Evolutionary conservation across 176 grass and related monocot genomes (phyloP).

Genomic region (Metroxylon sagu): DNA sequence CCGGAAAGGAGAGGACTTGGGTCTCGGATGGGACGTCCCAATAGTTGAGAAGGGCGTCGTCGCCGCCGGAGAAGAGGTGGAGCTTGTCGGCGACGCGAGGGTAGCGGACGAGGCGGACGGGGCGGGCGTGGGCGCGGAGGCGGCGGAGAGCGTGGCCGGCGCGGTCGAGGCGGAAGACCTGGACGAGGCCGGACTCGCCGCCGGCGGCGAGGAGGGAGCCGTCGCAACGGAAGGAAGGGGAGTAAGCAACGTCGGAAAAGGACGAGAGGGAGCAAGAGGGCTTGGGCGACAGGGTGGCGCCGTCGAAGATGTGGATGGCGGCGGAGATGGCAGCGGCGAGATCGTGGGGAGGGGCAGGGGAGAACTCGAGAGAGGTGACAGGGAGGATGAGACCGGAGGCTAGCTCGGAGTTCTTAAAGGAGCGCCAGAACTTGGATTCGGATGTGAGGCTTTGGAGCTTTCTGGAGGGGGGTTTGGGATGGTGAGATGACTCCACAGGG

Average conservation of each 20-base stretch:
- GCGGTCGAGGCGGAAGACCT: constrained; percentile 65
- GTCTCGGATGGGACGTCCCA: constrained; percentile 85
- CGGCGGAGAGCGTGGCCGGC: constrained; percentile 35
- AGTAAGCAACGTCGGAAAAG: constrained; percentile 54
- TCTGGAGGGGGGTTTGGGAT: constrained; percentile 23
- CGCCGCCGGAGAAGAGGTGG: constrained; percentile 62
- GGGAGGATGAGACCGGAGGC: constrained; percentile 34
- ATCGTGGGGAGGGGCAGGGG: constrained; percentile 21
- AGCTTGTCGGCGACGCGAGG: constrained; percentile 64
- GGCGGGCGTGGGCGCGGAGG: constrained; percentile 47
- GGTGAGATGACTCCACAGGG: constrained; percentile 27
- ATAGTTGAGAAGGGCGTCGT: constrained; percentile 66
- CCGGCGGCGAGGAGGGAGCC: constrained; percentile 70
- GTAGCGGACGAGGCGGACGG: constrained; percentile 58
- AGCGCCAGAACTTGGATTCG: constrained; percentile 60
- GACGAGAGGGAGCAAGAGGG: constrained; percentile 28
- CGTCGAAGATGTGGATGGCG: constrained; percentile 52
- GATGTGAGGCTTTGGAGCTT: constrained; percentile 24
- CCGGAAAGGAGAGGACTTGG: constrained; percentile 47
- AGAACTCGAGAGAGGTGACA: constrained; percentile 69
- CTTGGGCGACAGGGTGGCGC: constrained; percentile 12
- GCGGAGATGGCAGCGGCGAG: constrained; percentile 56
- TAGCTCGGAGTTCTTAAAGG: constrained; percentile 61
- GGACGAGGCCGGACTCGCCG: constrained; percentile 52
- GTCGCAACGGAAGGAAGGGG: constrained; percentile 81